Base-by-base conservation (phyloP, 2,329 filamentous ascomycete genomes). In the Sclerotinia trifoliorum region DNA sequence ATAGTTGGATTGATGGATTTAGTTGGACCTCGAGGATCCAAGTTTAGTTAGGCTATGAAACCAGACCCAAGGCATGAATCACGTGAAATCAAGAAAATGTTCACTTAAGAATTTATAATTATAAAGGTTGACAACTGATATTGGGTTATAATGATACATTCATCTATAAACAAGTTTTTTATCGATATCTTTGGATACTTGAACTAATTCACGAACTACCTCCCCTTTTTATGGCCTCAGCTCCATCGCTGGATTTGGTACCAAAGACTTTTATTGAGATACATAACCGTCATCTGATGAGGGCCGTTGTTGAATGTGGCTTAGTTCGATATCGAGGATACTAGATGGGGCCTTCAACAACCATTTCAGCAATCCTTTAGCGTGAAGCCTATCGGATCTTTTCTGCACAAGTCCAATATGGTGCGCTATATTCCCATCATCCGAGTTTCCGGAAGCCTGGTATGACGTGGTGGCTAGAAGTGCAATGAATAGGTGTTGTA, bases 1-100 rank as follows among this genome's bases (percentile, higher is more conserved):
- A 69, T 69, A 2, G 10, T 67, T 42, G 39, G 13, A 10, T 42
- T 52, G 35, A 26, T 48, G 39, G 26, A 57, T 24, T 10, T 39
- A 24, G 13, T 49, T n/a, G 29, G 15, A 35, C 8, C 11, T 42
- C 11, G 35, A 57, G 11, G 35, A 32, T 35, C 55, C 35, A 6
- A 15, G 26, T n/a, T 61, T 49, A 61, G 21, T 35, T 19, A 32
- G 13, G 26, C 26, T 35, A 21, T 42, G 29, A 26, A n/a, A 13
- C 7, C 26, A 10, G n/a, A 39, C 21, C 7, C 19, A 11, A 26
- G 8, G n/a, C 2, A 35, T 24, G 21, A 19, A 51, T 62, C 58
- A 51, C 58, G 58, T 62, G 58, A 51, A 48, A 2, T 8, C n/a
- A 5, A 24, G 32, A 2, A n/a, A 17, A 24, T 21, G 2, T 48